A percentile compares a stretch with the other conserved stretches of the same genome.
Evolutionary conservation across 2,329 filamentous ascomycete genomes (phyloP).

Genomic region (Colletotrichum kahawae): DNA sequence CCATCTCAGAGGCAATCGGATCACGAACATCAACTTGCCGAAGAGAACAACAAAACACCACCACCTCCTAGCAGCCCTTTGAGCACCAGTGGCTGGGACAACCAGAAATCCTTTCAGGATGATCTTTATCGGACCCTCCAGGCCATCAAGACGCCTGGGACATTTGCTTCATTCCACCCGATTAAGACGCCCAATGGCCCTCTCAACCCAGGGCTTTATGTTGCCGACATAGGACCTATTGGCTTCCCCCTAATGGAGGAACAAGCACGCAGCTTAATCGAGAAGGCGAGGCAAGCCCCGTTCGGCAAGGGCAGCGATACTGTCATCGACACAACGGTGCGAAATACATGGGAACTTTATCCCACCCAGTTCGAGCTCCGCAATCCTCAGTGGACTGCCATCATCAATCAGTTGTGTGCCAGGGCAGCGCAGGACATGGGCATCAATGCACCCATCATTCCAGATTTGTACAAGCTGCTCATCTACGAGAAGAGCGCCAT

Average conservation of each 20-base stretch:
- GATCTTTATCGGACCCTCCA: slow-evolving; percentile 12
- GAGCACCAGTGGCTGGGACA: not conserved
- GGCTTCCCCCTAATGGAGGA: slow-evolving; percentile 28
- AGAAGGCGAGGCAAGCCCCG: slow-evolving; percentile 34
- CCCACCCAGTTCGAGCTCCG: slow-evolving; percentile 40
- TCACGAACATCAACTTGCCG: not conserved
- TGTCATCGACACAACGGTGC: slow-evolving; percentile 41
- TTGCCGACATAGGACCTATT: slow-evolving; percentile 27
- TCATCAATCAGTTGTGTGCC: slow-evolving; percentile 28
- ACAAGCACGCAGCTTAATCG: slow-evolving; percentile 29
- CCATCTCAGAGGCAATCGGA: not conserved
- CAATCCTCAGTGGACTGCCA: slow-evolving; percentile 35
- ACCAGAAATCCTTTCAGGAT: not conserved
- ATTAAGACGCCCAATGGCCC: not conserved
- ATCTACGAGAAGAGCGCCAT: slow-evolving; percentile 55
- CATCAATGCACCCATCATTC: slow-evolving; percentile 31
- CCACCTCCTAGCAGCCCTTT: not conserved
- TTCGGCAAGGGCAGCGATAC: slow-evolving; percentile 44
- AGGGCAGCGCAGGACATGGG: slow-evolving; percentile 35
- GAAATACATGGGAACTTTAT: slow-evolving; percentile 50
- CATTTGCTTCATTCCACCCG: slow-evolving; percentile 20
- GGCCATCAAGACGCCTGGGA: slow-evolving; percentile 15
- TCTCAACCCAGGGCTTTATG: slow-evolving; percentile 11
- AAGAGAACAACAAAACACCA: not conserved
- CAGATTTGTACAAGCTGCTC: slow-evolving; percentile 51